These are phyloP conservation scores for Arthrobotrys sinensis DNA, from an alignment of 2,329 filamentous ascomycete genomes.

Conservation along the genomic window DNA sequence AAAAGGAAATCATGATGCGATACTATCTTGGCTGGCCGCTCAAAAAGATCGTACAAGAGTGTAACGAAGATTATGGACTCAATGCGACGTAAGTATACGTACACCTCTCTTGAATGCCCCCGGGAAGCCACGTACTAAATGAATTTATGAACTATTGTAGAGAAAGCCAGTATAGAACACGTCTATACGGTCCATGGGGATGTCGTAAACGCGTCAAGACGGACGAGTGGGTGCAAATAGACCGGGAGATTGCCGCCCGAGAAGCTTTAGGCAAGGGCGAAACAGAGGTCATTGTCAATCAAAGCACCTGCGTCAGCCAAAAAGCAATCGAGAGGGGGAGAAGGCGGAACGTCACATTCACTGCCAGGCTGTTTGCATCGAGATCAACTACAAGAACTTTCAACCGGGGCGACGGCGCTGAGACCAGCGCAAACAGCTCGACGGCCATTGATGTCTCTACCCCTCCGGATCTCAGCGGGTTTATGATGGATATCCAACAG, in stretches of 20 bases:
- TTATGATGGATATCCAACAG: background rate
- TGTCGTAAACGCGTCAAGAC: background rate
- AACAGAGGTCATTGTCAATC: constrained; percentile 9
- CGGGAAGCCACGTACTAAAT: too few species aligned
- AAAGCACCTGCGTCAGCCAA: background rate
- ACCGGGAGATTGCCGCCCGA: constrained; percentile 1
- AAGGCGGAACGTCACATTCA: constrained; percentile 3
- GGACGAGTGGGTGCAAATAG: constrained; percentile 7
- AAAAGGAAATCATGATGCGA: constrained; percentile 13
- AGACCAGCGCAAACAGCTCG: background rate
- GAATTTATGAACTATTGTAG: background rate
- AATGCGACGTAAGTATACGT: constrained; percentile 19
- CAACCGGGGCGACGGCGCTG: background rate
- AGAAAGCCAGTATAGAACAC: constrained; percentile 21
- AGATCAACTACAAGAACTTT: background rate
- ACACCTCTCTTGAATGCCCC: too few species aligned
- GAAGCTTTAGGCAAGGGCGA: constrained; percentile 3
- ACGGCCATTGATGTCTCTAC: background rate
- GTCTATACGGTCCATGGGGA: constrained; percentile 15
- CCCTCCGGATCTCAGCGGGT: background rate
- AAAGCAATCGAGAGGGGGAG: background rate
- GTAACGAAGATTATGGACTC: background rate
- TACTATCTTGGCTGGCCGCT: background rate
- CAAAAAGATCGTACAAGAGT: background rate
- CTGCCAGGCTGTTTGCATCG: background rate